Percentiles rank a stretch among this genome's conserved stretches.
Evolutionary conservation across 2,329 filamentous ascomycete genomes (phyloP).

Genomic region (Calonectria multiphialidica): DNA sequence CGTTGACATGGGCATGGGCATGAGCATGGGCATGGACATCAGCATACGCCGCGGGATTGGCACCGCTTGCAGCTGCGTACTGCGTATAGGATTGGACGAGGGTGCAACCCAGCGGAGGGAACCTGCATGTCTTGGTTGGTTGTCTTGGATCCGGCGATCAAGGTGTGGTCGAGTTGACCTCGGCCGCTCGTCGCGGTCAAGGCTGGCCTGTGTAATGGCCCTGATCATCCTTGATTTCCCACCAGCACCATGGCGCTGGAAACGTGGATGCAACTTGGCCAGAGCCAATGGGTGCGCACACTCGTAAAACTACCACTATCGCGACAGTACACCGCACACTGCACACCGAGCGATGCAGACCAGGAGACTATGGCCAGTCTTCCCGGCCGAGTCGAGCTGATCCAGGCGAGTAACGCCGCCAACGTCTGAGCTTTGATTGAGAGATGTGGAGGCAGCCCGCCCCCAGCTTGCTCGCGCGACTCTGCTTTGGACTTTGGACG

Average conservation of each 20-base stretch:
- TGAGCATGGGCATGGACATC: constrained; percentile 12
- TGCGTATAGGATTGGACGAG: constrained; percentile 13
- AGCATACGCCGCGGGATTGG: constrained; percentile 9
- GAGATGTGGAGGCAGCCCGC: constrained; percentile 38
- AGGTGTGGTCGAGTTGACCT: constrained; percentile 18
- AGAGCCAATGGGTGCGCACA: constrained; percentile 25
- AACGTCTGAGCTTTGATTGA: constrained; percentile 15
- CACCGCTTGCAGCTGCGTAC: not conserved
- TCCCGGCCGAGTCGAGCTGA: not conserved
- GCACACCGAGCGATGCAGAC: not conserved
- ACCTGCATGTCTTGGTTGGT: constrained; percentile 24
- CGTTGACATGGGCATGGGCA: constrained; percentile 13
- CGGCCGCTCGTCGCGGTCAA: not conserved
- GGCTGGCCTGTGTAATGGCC: constrained; percentile 20
- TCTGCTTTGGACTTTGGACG: constrained; percentile 4
- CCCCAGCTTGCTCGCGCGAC: constrained; percentile 28
- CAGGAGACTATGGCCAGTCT: not conserved
- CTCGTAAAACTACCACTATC: not conserved
- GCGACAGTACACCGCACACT: constrained; percentile 7
- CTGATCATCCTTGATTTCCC: constrained; percentile 35
- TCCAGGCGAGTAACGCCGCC: constrained; percentile 18
- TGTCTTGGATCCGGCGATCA: constrained; percentile 12
- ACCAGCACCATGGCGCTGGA: constrained; percentile 38
- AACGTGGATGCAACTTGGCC: constrained; percentile 32
- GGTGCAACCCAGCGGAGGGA: constrained; percentile 18